phyloP scores from a whole-genome alignment of 768 basidiomycete species.

The Tylopilus felleus region DNA sequence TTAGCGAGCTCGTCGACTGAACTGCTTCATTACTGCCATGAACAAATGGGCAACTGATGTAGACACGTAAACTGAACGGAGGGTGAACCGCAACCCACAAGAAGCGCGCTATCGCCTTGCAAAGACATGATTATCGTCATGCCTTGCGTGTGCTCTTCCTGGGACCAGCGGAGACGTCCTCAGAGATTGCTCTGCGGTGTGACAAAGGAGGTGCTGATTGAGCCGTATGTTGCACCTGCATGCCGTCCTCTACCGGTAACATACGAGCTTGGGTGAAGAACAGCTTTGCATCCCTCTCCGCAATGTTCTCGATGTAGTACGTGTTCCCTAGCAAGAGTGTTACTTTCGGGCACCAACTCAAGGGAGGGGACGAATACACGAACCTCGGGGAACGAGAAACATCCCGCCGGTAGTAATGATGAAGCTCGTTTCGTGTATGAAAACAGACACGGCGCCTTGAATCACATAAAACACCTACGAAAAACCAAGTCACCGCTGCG shows the following conservation, averaged over 20 bases:
- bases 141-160: constrained; percentile 18
- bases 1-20: neutral
- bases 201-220: constrained; percentile 30
- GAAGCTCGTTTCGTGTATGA: constrained; percentile 75
- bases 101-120: neutral
- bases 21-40: neutral
- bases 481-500: neutral
- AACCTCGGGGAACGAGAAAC: constrained; percentile 90
- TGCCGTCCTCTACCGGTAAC: constrained; percentile 33
- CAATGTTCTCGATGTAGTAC: constrained; percentile 88
- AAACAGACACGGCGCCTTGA: constrained; percentile 85
- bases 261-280: constrained; percentile 90
- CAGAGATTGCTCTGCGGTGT: constrained; percentile 28
- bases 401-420: constrained; percentile 78
- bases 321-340: constrained; percentile 61
- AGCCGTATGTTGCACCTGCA: constrained; percentile 23
- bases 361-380: constrained; percentile 16
- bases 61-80: neutral
- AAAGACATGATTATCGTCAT: neutral
- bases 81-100: neutral
- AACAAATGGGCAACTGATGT: neutral
- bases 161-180: constrained; percentile 13
- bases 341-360: neutral
- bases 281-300: constrained; percentile 70
- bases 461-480: constrained; percentile 73